These are phyloP conservation scores for Curvularia sp. DNA, from an alignment of 2,329 filamentous ascomycete genomes.

Conservation along the genomic window DNA sequence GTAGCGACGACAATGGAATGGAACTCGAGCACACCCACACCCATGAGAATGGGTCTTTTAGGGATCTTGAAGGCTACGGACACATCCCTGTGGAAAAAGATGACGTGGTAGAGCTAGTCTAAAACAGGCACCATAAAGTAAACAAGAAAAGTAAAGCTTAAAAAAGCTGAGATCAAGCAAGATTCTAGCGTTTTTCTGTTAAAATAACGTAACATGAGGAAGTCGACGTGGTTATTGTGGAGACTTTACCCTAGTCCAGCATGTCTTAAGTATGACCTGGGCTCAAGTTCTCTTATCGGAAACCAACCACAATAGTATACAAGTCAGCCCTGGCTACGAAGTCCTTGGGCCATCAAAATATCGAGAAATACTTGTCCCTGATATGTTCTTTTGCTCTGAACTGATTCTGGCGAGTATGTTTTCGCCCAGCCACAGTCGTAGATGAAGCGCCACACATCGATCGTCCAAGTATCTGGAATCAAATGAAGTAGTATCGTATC, in stretches of 20 bases:
- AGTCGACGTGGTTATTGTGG: background rate
- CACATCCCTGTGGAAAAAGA: no score
- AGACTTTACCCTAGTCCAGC: background rate
- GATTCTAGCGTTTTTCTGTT: background rate
- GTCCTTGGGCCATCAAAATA: background rate
- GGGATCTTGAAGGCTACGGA: no score
- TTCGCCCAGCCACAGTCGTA: background rate
- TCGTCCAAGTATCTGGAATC: background rate
- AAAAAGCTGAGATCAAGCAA: background rate
- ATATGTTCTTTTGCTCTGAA: background rate
- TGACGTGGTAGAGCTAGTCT: no score
- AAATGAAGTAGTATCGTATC: background rate
- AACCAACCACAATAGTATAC: background rate
- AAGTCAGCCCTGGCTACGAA: background rate
- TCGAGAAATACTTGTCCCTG: constrained; percentile 6
- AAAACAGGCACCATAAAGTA: background rate
- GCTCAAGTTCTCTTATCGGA: background rate
- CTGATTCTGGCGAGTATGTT: constrained; percentile 2
- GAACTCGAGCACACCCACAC: no score
- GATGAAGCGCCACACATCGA: background rate
- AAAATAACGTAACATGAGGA: background rate
- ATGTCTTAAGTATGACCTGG: background rate
- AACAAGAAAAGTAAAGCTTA: background rate
- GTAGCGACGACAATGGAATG: no score
- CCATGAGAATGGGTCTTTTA: no score